Conservation (phyloP, 805 yeast genomes). For the Metschnikowia rubicola region DNA sequence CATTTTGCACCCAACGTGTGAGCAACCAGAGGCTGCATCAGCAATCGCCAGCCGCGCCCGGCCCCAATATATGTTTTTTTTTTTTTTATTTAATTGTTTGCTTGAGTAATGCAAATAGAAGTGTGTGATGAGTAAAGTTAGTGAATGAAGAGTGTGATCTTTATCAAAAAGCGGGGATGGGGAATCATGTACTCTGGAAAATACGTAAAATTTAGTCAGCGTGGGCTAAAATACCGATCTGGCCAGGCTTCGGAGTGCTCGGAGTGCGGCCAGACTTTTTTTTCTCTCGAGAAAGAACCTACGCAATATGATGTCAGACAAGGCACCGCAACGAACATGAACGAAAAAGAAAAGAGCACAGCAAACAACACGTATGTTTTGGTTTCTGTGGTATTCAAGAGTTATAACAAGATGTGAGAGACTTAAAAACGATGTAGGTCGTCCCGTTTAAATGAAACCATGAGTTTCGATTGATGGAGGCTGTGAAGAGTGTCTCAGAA, state of each 20-base stretch:
- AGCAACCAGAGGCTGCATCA: neutral
- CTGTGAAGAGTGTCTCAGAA: neutral
- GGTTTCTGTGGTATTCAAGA: too few relatives aligned
- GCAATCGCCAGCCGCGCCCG: neutral
- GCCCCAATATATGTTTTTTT: too few relatives aligned
- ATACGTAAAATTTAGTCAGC: neutral
- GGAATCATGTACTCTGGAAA: too few relatives aligned
- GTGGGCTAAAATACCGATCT: neutral
- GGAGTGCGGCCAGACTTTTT: neutral
- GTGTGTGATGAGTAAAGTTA: too few relatives aligned
- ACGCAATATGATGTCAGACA: neutral
- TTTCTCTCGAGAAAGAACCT: too few relatives aligned
- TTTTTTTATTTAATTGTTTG: neutral
- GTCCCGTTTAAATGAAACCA: too few relatives aligned
- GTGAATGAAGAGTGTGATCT: too few relatives aligned
- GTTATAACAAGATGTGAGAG: too few relatives aligned
- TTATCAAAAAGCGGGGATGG: too few relatives aligned
- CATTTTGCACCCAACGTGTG: constrained; percentile 1
- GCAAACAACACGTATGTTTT: neutral
- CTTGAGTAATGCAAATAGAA: neutral
- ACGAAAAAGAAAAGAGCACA: neutral
- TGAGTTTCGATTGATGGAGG: too few relatives aligned
- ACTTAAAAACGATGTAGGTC: too few relatives aligned
- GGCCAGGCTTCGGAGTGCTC: neutral
- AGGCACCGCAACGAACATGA: neutral